phyloP scores from a whole-genome alignment of 1,284 basidiomycete genomes.

The Trametes polyzona region DNA sequence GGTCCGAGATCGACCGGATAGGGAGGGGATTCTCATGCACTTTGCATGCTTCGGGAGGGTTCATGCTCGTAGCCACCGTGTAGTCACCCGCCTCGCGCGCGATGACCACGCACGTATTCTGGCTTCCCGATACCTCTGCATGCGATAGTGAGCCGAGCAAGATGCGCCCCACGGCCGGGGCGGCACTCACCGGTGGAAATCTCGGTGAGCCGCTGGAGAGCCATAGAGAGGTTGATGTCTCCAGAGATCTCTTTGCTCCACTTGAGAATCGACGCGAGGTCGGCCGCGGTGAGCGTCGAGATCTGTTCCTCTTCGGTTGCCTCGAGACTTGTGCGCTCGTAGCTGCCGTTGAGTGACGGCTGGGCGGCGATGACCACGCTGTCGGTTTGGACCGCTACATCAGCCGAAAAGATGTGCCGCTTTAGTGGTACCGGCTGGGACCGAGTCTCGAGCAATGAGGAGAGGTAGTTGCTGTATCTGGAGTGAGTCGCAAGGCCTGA shows the following conservation, averaged over 20 bases:
- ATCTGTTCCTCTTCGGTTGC: constrained; percentile 52
- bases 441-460: constrained; percentile 47
- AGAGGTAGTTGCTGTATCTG: constrained; percentile 50
- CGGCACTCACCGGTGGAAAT: constrained; percentile 58
- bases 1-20: constrained; percentile 59
- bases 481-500: background rate
- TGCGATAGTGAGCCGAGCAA: background rate
- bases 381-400: constrained; percentile 68
- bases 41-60: constrained; percentile 59
- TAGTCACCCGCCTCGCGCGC: constrained; percentile 71
- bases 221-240: constrained; percentile 65
- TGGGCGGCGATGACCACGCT: constrained; percentile 43
- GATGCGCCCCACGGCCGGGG: background rate
- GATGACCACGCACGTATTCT: constrained; percentile 69
- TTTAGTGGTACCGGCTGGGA: constrained; percentile 50
- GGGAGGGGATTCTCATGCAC: constrained; percentile 73
- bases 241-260: constrained; percentile 76
- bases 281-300: constrained; percentile 55
- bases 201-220: constrained; percentile 68
- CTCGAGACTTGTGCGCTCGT: constrained; percentile 41
- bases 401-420: constrained; percentile 56
- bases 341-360: constrained; percentile 34
- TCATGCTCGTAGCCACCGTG: constrained; percentile 67
- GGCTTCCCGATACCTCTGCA: constrained; percentile 65
- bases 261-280: constrained; percentile 64